phyloP scores from a whole-genome alignment of 1,284 basidiomycete species.

The Cryptococcus hybrid region DNA sequence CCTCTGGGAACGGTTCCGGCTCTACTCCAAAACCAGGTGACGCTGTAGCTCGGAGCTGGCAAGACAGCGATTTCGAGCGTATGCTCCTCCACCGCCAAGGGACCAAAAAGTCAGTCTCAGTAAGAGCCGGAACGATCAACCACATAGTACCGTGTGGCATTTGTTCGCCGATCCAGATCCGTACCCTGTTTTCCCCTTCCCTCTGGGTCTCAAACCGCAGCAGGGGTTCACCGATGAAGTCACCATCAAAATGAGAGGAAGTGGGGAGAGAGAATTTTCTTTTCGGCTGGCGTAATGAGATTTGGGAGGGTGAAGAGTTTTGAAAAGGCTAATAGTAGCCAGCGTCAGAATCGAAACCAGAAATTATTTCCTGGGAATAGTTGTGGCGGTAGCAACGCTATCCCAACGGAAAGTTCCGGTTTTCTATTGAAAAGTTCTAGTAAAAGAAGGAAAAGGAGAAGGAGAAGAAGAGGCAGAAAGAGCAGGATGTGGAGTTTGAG shows the following conservation, averaged over 20 bases:
- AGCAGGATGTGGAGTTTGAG: slow-evolving; percentile 46
- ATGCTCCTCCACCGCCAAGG: slow-evolving; percentile 53
- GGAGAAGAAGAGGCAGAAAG: slow-evolving; percentile 44
- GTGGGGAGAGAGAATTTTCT: too few species aligned
- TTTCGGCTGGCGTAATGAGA: too few species aligned
- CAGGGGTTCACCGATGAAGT: not conserved
- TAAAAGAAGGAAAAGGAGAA: slow-evolving; percentile 16
- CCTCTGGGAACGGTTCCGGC: not conserved
- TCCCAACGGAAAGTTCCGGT: too few species aligned
- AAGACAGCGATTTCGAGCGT: slow-evolving; percentile 72
- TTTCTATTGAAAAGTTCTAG: too few species aligned
- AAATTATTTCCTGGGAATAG: too few species aligned
- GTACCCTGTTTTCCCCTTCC: slow-evolving; percentile 6
- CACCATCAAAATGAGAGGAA: not conserved
- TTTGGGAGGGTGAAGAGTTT: too few species aligned
- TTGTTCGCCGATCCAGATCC: slow-evolving; percentile 15
- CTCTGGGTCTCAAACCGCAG: not conserved
- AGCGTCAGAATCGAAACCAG: too few species aligned
- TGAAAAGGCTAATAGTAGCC: too few species aligned
- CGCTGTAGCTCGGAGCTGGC: not conserved
- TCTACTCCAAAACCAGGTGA: not conserved
- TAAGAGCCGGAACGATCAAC: slow-evolving; percentile 12
- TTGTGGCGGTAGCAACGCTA: too few species aligned
- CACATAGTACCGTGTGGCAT: slow-evolving; percentile 28
- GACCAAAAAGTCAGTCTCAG: slow-evolving; percentile 30